phyloP scores from a whole-genome alignment of 768 basidiomycete genomes.

The Auricularia heimuer region DNA sequence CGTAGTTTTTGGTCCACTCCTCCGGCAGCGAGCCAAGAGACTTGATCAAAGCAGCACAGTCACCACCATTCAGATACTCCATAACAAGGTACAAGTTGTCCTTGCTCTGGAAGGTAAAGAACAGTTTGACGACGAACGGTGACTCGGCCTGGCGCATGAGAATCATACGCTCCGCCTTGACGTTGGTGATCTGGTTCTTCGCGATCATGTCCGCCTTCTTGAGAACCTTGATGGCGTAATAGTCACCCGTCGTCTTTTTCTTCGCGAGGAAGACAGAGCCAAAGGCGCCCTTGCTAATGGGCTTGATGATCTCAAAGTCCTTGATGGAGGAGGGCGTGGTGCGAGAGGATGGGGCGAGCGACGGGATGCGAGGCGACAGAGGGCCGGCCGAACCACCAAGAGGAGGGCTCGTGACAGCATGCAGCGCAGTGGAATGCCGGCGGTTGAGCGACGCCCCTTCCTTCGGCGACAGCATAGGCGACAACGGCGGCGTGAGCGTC shows the following conservation, averaged over 20 bases:
- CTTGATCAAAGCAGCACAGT: constrained; percentile 95
- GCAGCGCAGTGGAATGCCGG: constrained; percentile 57
- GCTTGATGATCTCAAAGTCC: constrained; percentile 99
- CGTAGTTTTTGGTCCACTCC: constrained; percentile 94
- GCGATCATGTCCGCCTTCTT: constrained; percentile 99
- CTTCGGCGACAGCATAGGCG: constrained; percentile 48
- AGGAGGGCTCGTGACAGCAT: constrained; percentile 48
- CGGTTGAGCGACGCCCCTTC: constrained; percentile 39
- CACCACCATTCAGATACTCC: constrained; percentile 98
- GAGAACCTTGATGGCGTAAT: constrained; percentile 98
- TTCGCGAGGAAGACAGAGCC: constrained; percentile 97
- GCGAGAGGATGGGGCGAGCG: constrained; percentile 65
- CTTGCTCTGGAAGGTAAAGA: constrained; percentile 99
- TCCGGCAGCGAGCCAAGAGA: constrained; percentile 87
- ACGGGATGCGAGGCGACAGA: constrained; percentile 79
- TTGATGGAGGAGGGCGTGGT: constrained; percentile 88
- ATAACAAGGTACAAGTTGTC: constrained; percentile 98
- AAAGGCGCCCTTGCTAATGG: constrained; percentile 97
- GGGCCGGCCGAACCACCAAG: constrained; percentile 33
- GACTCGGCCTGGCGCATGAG: constrained; percentile 99
- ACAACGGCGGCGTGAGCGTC: constrained; percentile 65
- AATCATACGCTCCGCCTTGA: constrained; percentile 99
- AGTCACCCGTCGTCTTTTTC: constrained; percentile 96
- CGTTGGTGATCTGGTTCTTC: constrained; percentile 99
- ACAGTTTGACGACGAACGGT: constrained; percentile 94